Evolutionary conservation across 2,329 filamentous ascomycete genomes (phyloP).

Genomic region (Atkinsonella texensis): DNA sequence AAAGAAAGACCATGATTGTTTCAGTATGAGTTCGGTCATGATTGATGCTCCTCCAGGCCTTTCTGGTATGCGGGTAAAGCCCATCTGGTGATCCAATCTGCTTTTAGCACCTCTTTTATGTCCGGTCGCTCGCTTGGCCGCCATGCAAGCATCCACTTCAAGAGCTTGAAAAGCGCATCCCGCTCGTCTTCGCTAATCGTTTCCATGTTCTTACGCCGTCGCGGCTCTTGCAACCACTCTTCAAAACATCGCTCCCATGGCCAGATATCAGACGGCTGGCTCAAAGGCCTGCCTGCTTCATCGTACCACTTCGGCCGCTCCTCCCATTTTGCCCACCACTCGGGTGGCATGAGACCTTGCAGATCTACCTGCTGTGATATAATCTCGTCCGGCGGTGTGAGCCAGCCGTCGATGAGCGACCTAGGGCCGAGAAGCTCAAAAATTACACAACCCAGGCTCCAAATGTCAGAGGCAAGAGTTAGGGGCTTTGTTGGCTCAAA

Average conservation of each 20-base stretch:
- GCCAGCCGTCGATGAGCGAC: slow-evolving; percentile 10
- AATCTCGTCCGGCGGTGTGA: not conserved
- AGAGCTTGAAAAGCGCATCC: slow-evolving; percentile 5
- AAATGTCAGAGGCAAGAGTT: slow-evolving; percentile 24
- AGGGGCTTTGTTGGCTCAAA: slow-evolving; percentile 23
- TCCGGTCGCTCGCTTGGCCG: slow-evolving; percentile 8
- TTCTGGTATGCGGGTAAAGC: slow-evolving; percentile 9
- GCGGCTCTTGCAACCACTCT: slow-evolving; percentile 10
- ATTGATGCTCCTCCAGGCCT: too few species aligned
- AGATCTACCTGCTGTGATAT: slow-evolving; percentile 2
- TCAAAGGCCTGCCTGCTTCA: slow-evolving; percentile 7
- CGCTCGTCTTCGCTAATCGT: slow-evolving; percentile 7
- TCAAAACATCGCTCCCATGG: slow-evolving; percentile 10
- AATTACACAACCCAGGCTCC: slow-evolving; percentile 26
- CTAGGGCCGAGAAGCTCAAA: slow-evolving; percentile 20
- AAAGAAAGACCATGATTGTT: too few species aligned
- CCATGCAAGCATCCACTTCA: slow-evolving; percentile 11
- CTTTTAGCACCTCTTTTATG: slow-evolving; percentile 5
- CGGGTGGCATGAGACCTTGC: slow-evolving; percentile 9
- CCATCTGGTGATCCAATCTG: slow-evolving; percentile 9
- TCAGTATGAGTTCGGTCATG: too few species aligned
- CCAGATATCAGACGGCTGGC: slow-evolving; percentile 8
- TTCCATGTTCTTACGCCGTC: slow-evolving; percentile 5
- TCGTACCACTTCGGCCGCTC: slow-evolving; percentile 11
- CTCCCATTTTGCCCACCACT: slow-evolving; percentile 15